Conservation (phyloP, 129 eudicot genomes). For the Flaveria ramosissima region DNA sequence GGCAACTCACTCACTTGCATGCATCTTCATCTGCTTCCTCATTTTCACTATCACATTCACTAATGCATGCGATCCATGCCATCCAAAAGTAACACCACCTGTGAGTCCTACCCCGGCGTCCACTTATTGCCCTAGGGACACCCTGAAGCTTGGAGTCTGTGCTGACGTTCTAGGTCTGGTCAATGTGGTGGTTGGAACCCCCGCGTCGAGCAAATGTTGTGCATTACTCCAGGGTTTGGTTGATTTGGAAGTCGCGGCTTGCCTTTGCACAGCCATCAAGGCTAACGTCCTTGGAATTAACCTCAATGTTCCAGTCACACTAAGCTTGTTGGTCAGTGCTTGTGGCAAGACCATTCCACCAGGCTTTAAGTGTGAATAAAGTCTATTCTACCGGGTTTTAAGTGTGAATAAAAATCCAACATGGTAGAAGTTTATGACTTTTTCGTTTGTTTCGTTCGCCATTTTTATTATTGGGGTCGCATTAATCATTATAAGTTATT, state of each 20-base stretch:
- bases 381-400: conserved; percentile 55
- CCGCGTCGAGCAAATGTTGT: conserved; percentile 57
- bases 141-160: conserved; percentile 68
- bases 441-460: conserved; percentile 15
- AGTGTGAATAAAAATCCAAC: conserved; percentile 35
- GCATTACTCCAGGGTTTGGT: conserved; percentile 59
- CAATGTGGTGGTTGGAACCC: conserved; percentile 49
- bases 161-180: conserved; percentile 68
- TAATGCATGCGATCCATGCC: conserved; percentile 50
- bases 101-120: conserved; percentile 25
- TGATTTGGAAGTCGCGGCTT: conserved; percentile 66
- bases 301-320: conserved; percentile 59
- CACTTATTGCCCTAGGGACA: conserved; percentile 66
- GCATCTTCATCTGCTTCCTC: conserved; percentile 45
- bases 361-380: conserved; percentile 62
- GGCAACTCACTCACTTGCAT: conserved; percentile 37
- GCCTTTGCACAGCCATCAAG: conserved; percentile 74
- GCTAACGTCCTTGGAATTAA: conserved; percentile 70
- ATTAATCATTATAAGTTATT: neutral
- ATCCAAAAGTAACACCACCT: conserved; percentile 9
- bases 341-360: conserved; percentile 54
- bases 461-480: conserved; percentile 3
- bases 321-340: conserved; percentile 58
- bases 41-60: conserved; percentile 40
- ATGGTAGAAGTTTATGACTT: conserved; percentile 2